Evolutionary conservation across 73 alveolate genomes (phyloP), one percentile per base, ranked within the genome.

Genomic region (Paramecium primaurelia): DNA sequence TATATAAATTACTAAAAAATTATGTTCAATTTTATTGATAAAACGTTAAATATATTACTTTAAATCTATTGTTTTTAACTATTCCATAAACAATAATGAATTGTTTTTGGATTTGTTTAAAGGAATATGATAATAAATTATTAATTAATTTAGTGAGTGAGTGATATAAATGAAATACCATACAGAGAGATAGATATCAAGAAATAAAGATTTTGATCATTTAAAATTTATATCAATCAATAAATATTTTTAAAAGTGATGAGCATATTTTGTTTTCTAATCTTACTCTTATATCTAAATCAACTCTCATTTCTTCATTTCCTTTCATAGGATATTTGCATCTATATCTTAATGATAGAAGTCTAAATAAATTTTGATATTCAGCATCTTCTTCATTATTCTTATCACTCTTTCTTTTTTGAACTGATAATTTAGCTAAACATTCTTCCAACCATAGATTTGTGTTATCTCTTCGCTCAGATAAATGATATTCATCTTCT

Each of bases 211-310:
- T 26, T 80, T 14, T 80, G 77, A 80, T 25, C 30, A 71, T 14
- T 5, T 10, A 28, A 71, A 71, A 36, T n/a, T 18, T 54, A 54
- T 12, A 47, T 80, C 91, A 80, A 80, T 80, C 91, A 42, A 80
- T 80, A 80, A 80, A 80, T 80, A 80, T 25, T 47, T 44, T 80
- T 47, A 80, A 80, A 4, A 80, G 45, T 44, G 91, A 42, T 20
- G 25, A 8, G 32, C 91, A 80, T 20, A 80, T 80, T 25, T 80
- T 80, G 14, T 80, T 80, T 28, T 80, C 91, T 80, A 80, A 80
- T 80, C 91, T 80, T 80, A 80, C 75, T 80, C 91, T 80, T 26
- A 80, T 32, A 47, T 80, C 91, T 47, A 80, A 45, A 80, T 80
- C 91, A 11, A 80, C 44, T 80, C 58, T 80, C 71, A 80, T 80